phyloP scores from a whole-genome alignment of 2,329 filamentous ascomycete species.

The Kalaharituber pfeilii region DNA sequence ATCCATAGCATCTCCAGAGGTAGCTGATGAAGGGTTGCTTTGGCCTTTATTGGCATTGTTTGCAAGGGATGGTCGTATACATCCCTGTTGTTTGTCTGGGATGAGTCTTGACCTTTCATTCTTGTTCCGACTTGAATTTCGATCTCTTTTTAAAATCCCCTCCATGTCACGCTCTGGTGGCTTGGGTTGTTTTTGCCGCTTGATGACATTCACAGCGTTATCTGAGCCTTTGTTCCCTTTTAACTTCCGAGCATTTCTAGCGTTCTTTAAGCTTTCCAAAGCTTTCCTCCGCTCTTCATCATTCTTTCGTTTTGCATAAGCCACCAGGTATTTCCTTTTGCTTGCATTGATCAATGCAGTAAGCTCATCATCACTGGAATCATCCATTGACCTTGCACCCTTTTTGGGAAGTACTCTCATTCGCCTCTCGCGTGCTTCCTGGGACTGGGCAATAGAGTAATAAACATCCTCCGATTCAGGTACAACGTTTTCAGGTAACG shows the following conservation, averaged over 20 bases:
- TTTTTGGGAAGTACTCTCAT: slow-evolving; percentile 28
- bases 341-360: neutral
- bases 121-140: neutral
- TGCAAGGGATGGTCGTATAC: too few species aligned
- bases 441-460: neutral
- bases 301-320: neutral
- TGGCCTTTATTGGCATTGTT: neutral
- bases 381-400: slow-evolving; percentile 31
- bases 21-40: too few species aligned
- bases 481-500: neutral
- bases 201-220: neutral
- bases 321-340: neutral
- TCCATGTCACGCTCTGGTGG: neutral
- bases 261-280: neutral
- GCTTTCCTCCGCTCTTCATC: neutral
- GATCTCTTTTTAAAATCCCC: neutral
- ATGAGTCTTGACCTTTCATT: neutral
- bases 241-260: neutral
- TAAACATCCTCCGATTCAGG: neutral
- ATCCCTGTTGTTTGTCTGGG: neutral
- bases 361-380: neutral
- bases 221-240: neutral
- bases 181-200: neutral
- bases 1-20: neutral
- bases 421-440: slow-evolving; percentile 5